Evolutionary conservation across 2,329 filamentous ascomycete species (phyloP).

Genomic region (Diaporthe citri): DNA sequence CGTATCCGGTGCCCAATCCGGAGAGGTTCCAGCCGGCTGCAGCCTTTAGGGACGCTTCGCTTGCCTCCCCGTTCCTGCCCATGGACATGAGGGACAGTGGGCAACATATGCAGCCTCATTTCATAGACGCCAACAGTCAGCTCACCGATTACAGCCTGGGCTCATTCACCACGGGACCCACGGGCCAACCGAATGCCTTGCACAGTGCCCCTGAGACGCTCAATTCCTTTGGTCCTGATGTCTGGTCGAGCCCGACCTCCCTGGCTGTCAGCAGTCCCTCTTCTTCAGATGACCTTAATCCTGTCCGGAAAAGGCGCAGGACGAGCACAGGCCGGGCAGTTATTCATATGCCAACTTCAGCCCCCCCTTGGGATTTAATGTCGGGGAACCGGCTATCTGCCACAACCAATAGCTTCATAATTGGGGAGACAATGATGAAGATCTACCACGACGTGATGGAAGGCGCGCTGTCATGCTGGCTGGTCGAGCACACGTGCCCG

Average conservation of each 20-base stretch:
- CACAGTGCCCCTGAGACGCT: not conserved
- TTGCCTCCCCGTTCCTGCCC: not conserved
- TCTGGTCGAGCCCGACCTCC: constrained; percentile 27
- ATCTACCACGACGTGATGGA: constrained; percentile 69
- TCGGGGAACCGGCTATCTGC: constrained; percentile 43
- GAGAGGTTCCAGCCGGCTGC: constrained; percentile 1
- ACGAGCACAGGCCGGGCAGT: constrained; percentile 8
- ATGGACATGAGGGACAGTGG: not conserved
- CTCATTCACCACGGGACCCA: not conserved
- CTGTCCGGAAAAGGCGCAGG: constrained; percentile 32
- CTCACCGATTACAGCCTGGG: constrained; percentile 26
- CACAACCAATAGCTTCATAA: constrained; percentile 50
- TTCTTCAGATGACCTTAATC: not conserved
- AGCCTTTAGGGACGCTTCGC: constrained; percentile 3
- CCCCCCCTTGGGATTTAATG: constrained; percentile 22
- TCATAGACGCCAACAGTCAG: constrained; percentile 19
- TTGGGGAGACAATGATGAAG: constrained; percentile 58
- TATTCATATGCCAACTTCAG: constrained; percentile 2
- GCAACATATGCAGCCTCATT: not conserved
- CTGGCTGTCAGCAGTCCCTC: constrained; percentile 3
- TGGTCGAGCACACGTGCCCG: constrained; percentile 66
- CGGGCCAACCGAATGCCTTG: not conserved
- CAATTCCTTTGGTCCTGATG: not conserved
- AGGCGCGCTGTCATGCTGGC: constrained; percentile 65
- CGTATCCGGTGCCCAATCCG: constrained; percentile 4